phyloP scores from a whole-genome alignment of 2,329 filamentous ascomycete species.

The Decorospora gaudefroyi region DNA sequence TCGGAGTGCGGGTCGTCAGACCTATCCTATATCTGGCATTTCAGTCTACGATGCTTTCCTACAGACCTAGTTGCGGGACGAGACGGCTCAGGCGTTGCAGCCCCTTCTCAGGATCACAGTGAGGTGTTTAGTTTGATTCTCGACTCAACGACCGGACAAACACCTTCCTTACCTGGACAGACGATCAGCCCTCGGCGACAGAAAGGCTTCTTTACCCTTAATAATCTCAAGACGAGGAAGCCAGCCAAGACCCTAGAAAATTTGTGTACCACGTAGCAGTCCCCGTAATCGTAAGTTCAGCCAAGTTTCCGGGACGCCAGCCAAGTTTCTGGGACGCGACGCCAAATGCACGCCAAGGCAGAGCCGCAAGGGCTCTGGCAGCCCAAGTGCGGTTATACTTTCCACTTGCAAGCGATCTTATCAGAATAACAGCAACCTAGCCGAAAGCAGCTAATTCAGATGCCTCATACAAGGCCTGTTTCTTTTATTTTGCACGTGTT shows the following conservation, averaged over 20 bases:
- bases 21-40: constrained; percentile 9
- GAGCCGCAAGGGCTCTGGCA: too few species aligned
- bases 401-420: too few species aligned
- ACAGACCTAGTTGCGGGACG: constrained; percentile 28
- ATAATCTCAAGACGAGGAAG: constrained; percentile 23
- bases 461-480: too few species aligned
- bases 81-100: constrained; percentile 18
- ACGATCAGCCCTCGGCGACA: constrained; percentile 24
- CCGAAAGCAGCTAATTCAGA: too few species aligned
- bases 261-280: too few species aligned
- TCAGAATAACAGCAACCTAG: too few species aligned
- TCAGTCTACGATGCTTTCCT: constrained; percentile 31
- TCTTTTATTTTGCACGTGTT: too few species aligned
- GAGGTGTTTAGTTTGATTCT: constrained; percentile 32
- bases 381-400: too few species aligned
- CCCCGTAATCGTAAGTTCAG: too few species aligned
- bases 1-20: background rate
- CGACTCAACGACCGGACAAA: constrained; percentile 19
- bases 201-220: constrained; percentile 27
- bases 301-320: too few species aligned
- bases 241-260: constrained; percentile 23
- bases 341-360: too few species aligned
- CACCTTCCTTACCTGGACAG: constrained; percentile 27
- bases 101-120: constrained; percentile 23
- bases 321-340: too few species aligned